Evolutionary conservation across 176 grass and related monocot species (phyloP), one percentile per base, ranked within the genome.

Genomic region (Cenchrus purpureus): DNA sequence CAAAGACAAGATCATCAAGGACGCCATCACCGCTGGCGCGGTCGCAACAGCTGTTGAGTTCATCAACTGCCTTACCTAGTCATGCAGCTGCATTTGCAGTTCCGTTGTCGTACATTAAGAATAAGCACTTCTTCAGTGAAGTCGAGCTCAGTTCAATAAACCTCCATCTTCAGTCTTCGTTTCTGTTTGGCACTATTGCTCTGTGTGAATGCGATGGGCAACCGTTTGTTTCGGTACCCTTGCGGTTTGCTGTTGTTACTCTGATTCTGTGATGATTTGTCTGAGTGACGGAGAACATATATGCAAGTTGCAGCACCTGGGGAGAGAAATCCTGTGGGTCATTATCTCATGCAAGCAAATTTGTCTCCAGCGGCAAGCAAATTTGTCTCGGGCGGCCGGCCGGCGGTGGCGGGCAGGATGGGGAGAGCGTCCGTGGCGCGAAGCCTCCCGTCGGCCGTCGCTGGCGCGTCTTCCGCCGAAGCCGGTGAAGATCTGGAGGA

Each of bases 31-130:
- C 3, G 95, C 84, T 10, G 92, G 91, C 0, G 95, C 92, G 14
- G 56, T 95, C 6, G 95, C 95, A 20, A 95, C 95, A 48, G 90
- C 92, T 20, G 57, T 82, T 10, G 89, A 97, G 85, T 91, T 97
- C 75, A 85, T 97, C 55, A 92, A 89, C 68, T 87, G 89, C 78
- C 86, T 97, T 71, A 91, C 85, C 78, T 94, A 89, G 89, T 58
- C 8, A 5, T 70, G 86, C 51, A 54, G n/a, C 48, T 85, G 49
- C 65, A 52, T 44, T 68, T 83, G 43, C 31, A 50, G 32, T 56
- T 13, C 56, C 64, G 76, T 80, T 66, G 63, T 60, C 42, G 16
- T 34, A 74, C 59, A 42, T 32, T 16, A 50, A 57, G 49, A 90
- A 73, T 86, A 88, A 89, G 46, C 51, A 83, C 74, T 68, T 68